phyloP scores from a whole-genome alignment of 2,329 filamentous ascomycete species.

The Fusarium pseudograminearum region DNA sequence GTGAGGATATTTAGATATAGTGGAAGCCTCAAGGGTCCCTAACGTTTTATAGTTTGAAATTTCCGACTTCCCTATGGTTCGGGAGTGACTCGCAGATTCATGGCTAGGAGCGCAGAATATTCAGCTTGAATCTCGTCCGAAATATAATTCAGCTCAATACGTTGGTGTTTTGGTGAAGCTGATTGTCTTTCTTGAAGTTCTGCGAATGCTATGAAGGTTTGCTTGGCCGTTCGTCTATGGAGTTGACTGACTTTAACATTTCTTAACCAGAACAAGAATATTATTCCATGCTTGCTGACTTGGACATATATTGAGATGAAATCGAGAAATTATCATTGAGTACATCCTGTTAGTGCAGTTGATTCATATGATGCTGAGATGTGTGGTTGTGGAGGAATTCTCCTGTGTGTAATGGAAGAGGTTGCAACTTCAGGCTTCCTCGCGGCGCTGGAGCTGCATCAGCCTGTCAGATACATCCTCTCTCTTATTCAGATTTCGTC shows the following conservation, averaged over 20 bases:
- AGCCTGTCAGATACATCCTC: no score
- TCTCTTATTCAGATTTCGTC: no score
- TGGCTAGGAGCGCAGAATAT: no score
- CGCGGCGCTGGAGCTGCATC: background rate
- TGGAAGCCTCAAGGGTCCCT: background rate
- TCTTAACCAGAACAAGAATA: no score
- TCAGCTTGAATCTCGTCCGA: no score
- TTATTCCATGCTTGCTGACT: no score
- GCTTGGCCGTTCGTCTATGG: background rate
- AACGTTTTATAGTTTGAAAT: background rate
- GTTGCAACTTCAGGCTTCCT: background rate
- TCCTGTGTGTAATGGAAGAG: background rate
- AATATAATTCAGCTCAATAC: no score
- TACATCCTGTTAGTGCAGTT: background rate
- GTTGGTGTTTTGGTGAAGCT: background rate
- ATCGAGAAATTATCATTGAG: fast-evolving
- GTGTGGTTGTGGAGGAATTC: background rate
- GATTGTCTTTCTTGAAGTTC: background rate
- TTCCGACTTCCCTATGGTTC: background rate
- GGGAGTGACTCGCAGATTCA: background rate
- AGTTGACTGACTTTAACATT: background rate
- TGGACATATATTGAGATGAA: background rate
- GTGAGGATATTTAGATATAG: no score
- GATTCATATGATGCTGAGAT: background rate
- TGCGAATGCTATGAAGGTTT: background rate